Evolutionary conservation across 306 rosid species (phyloP).

Genomic region (Quercus gilva): DNA sequence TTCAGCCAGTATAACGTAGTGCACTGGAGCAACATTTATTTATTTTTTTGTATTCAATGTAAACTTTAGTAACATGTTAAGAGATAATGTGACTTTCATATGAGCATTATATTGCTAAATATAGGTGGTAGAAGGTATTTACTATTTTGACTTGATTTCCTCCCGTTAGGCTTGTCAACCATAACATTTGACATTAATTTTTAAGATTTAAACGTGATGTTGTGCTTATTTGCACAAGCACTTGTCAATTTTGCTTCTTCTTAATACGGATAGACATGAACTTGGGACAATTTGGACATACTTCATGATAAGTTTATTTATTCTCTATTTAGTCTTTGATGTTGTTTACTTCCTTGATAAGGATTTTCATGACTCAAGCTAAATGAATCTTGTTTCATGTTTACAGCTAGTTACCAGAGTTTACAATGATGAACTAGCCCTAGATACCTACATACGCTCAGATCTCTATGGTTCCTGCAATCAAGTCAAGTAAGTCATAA

Average conservation of each 20-base stretch:
- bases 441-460: slow-evolving; percentile 82
- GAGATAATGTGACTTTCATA: background rate
- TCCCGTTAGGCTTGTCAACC: background rate
- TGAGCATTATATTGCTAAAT: background rate
- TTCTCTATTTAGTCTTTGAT: background rate
- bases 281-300: background rate
- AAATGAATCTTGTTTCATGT: slow-evolving; percentile 28
- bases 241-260: background rate
- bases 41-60: background rate
- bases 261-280: background rate
- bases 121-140: background rate
- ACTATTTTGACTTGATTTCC: background rate
- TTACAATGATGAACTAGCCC: slow-evolving; percentile 77
- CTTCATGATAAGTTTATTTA: background rate
- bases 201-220: background rate
- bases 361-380: slow-evolving; percentile 21
- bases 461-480: slow-evolving; percentile 66
- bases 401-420: slow-evolving; percentile 68
- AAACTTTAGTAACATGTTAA: background rate
- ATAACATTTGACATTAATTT: background rate
- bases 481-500: slow-evolving; percentile 50
- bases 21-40: background rate
- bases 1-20: background rate
- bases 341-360: slow-evolving; percentile 11
- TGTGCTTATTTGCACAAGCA: background rate